These are phyloP conservation scores for Sporothrix brunneoviolacea DNA, from an alignment of 2,329 filamentous ascomycete species.

Conservation along the genomic window DNA sequence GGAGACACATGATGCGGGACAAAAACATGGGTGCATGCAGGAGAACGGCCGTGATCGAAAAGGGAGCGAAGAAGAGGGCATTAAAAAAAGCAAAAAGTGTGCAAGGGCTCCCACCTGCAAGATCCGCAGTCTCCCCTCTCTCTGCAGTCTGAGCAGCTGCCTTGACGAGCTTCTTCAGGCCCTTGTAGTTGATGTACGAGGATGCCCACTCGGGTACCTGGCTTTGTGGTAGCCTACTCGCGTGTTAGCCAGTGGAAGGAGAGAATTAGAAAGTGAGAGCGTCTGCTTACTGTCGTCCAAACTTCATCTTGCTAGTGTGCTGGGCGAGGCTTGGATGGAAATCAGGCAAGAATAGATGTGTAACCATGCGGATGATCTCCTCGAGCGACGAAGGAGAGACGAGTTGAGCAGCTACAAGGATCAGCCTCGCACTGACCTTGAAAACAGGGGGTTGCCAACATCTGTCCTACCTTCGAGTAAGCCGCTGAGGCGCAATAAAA, in stretches of 20 bases:
- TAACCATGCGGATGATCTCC: no score
- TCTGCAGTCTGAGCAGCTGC: slow-evolving; percentile 59
- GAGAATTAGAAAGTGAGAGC: neutral
- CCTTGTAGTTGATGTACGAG: slow-evolving; percentile 83
- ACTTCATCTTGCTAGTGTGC: slow-evolving; percentile 27
- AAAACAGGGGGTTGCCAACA: no score
- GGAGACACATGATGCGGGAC: neutral
- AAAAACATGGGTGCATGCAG: neutral
- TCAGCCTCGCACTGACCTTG: no score
- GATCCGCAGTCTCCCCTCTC: slow-evolving; percentile 69
- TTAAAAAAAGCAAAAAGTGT: slow-evolving; percentile 22
- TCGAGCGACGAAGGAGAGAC: no score
- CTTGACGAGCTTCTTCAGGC: slow-evolving; percentile 93
- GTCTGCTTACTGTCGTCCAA: slow-evolving; percentile 28
- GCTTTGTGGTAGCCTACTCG: slow-evolving; percentile 57
- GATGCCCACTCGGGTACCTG: slow-evolving; percentile 83
- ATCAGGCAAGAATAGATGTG: no score
- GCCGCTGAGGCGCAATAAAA: no score
- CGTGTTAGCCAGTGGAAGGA: neutral
- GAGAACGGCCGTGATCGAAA: neutral
- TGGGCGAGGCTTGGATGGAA: no score
- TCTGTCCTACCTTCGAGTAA: no score
- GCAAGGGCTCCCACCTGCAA: slow-evolving; percentile 74
- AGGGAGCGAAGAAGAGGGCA: neutral
- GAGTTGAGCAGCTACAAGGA: no score